Evolutionary conservation across 371 early-diverging fungal genomes (phyloP), one percentile per base, ranked within the genome.

Genomic region (Actinomortierella ambigua): DNA sequence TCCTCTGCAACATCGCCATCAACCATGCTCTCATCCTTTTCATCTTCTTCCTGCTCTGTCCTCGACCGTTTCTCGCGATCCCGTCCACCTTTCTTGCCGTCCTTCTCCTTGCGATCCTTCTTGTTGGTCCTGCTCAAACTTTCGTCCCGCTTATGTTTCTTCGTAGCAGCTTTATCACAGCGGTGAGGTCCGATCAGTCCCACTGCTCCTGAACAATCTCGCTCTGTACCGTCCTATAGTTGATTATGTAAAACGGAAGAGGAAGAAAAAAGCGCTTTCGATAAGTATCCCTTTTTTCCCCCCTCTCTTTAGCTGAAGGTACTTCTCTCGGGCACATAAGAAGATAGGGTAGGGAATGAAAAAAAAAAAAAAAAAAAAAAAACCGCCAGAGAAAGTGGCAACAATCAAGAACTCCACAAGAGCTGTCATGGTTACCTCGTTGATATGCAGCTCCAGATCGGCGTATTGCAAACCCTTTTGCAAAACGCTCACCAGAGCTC

Each of bases 401-500:
- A 17, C 41, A 48, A 39, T 34, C 26, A 24, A 56, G 8, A 50
- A 28, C 14, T 1, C 65, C 47, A 53, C 34, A 34, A 34, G 34
- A 11, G 11, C 11, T 4, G n/a, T 22, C 11, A 8, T 27, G 52
- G 56, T 23, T 66, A 90, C 95, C 79, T 91, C 88, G 50, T 88
- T 85, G 53, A 90, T 79, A 62, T 95, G 96, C 1, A 86, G 78
- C 77, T 96, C 96, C 56, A 96, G 86, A 56, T 95, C 93, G 81
- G 89, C 83, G 73, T 95, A 97, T 68, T 92, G 93, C 29, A 98
- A 82, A 0, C 96, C 98, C 75, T 95, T 96, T 61, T 97, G 97
- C 57, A 97, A 82, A 13, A 95, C 82, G 65, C 81, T 86, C 42
- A 98, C 90, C 27, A 98, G 83, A 6, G 90, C 87, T 6, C 98